Evolutionary conservation across 2,329 filamentous ascomycete species (phyloP).

Genomic region (Colletotrichum euphorbiae): DNA sequence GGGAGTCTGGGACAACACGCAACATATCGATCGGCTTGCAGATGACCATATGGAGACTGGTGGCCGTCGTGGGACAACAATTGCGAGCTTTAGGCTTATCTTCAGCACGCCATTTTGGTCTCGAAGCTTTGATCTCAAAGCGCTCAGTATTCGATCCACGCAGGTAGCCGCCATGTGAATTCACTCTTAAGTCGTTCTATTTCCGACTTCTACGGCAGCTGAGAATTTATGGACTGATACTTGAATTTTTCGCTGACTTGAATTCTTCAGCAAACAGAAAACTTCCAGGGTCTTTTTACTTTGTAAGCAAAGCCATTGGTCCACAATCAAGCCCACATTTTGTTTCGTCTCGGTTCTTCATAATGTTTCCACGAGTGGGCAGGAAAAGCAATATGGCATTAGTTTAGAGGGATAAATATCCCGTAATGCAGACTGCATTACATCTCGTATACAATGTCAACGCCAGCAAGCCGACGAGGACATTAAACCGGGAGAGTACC

Average conservation of each 20-base stretch:
- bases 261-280: no score
- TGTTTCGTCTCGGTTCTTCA: constrained; percentile 26
- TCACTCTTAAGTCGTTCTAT: not conserved
- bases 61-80: not conserved
- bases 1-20: not conserved
- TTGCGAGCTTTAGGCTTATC: not conserved
- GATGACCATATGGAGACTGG: not conserved
- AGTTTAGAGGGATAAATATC: not conserved
- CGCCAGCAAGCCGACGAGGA: not conserved
- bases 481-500: not conserved
- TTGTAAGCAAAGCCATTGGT: no score
- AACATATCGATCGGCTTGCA: constrained; percentile 12
- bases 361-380: not conserved
- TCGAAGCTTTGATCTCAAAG: constrained; percentile 7
- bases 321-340: constrained; percentile 14
- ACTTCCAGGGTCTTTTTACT: no score
- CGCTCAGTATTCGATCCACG: not conserved
- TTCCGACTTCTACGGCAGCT: no score
- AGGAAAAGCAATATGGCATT: constrained; percentile 8
- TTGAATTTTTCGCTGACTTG: no score
- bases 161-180: not conserved
- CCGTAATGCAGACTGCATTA: constrained; percentile 24
- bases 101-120: constrained; percentile 11
- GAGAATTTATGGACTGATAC: no score
- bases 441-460: not conserved